Conservation (phyloP, 2,329 filamentous ascomycete genomes). For the Beauveria sp. region DNA sequence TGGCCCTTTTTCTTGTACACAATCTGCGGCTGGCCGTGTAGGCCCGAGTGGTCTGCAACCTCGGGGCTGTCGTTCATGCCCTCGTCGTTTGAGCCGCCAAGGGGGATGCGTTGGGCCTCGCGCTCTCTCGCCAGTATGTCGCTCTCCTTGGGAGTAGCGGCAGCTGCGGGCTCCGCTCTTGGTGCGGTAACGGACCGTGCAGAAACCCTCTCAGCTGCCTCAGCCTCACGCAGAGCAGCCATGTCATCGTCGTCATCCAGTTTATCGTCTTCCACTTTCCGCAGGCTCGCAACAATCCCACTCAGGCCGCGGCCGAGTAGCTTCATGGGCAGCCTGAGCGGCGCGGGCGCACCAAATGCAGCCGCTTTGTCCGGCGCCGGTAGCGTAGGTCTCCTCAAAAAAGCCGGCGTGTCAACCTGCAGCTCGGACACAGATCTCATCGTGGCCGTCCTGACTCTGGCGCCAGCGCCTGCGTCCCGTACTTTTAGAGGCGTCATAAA, state of each 20-base stretch:
- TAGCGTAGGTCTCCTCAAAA: conserved; percentile 47
- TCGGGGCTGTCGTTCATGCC: conserved; percentile 46
- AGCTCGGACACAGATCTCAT: conserved; percentile 47
- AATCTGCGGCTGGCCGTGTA: conserved; percentile 52
- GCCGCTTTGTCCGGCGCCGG: conserved; percentile 50
- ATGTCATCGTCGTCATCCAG: conserved; percentile 72
- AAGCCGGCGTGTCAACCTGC: conserved; percentile 63
- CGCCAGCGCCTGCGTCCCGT: conserved; percentile 26
- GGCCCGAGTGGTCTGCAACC: conserved; percentile 41
- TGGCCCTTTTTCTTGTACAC: conserved; percentile 77
- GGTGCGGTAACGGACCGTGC: conserved; percentile 17
- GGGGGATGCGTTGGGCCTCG: conserved; percentile 33
- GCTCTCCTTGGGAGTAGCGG: conserved; percentile 20
- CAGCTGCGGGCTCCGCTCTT: conserved; percentile 6
- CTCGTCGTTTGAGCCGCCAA: conserved; percentile 60
- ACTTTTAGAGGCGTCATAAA: conserved; percentile 60
- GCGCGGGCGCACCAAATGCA: conserved; percentile 39
- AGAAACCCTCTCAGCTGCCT: conserved; percentile 37
- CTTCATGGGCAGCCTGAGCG: conserved; percentile 48
- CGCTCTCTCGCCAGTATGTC: conserved; percentile 37
- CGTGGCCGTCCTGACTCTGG: conserved; percentile 40
- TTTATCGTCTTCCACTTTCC: conserved; percentile 61
- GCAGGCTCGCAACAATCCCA: conserved; percentile 63
- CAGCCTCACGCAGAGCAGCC: conserved; percentile 65
- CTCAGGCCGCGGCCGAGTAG: conserved; percentile 64